Base-by-base conservation (phyloP, 2,329 filamentous ascomycete genomes). In the Ilyonectria destructans region DNA sequence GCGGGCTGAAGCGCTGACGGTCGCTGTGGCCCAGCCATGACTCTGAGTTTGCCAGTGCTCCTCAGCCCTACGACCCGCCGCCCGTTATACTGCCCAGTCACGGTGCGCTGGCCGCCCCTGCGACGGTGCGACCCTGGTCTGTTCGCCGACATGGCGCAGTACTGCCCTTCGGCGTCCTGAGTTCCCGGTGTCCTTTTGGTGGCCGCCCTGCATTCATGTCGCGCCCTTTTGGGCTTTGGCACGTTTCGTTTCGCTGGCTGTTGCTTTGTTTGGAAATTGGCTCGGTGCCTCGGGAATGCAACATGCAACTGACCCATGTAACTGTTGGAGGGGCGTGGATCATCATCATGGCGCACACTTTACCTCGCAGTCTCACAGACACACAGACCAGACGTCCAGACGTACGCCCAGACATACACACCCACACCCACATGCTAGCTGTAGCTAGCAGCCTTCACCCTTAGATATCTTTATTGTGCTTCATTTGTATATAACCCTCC, bases 241-340 rank as follows among this genome's bases (percentile, higher is more conserved):
- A 52, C n/a, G 49, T 49, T 65, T 65, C 40, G 46, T 58, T 48
- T 71, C 55, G 13, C 19, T 33, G 48, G 48, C 23, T 71, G 69
- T 73, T 74, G 71, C 68, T 69, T 71, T 66, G 59, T 75, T 75
- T 75, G 71, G 69, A 73, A 62, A 58, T 69, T 46, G 49, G 55
- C 49, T 51, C 52, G 51, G 63, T 17, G 15, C 26, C 51, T 52
- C 51, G 52, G 52, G n/a, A 33, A 54, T 31, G 17, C 46, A 40
- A 45, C 4, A 31, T n/a, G 6, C 10, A 29, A 37, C 26, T 12
- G 29, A 19, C 19, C 26, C 43, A 26, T 49, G 57, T 15, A 10
- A 5, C 26, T 52, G 17, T 21, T 55, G 46, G 49, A 35, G 58
- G 63, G 57, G 57, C 37, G 61, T 64, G 62, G 33, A 29, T 37